Evolutionary conservation across 2,329 filamentous ascomycete genomes (phyloP), one percentile per base, ranked within the genome.

Genomic region (Diplocarpon rosae): DNA sequence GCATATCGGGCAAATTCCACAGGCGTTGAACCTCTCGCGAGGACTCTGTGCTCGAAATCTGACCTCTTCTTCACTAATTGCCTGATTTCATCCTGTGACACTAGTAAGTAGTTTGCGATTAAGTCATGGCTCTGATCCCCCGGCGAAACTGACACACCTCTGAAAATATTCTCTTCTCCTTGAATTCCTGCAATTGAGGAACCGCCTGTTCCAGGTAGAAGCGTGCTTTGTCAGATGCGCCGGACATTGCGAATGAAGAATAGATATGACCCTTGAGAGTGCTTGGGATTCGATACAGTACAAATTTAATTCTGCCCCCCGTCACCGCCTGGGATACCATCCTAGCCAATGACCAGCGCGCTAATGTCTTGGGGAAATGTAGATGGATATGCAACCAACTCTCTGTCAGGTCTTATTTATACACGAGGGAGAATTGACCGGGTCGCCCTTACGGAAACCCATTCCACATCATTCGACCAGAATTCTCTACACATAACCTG

Each of bases 171-270:
- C 86, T 82, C 65, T 95, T 95, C 53, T 85, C 78, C 65, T 94
- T 85, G 64, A 87, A 93, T 59, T 95, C 88, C 51, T 88, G 86
- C 46, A 98, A 75, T 64, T 96, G 89, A 13, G 89, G 87, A 35
- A 95, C 85, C 2, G 85, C 83, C 56, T 90, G 83, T 69, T 98
- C 92, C 52, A 96, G 76, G 65, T 85, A 95, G 67, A 90, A 96
- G 47, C 90, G 85, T 45, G 90, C 92, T 67, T 95, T 96, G 61
- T 96, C 92, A 52, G 85, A 83, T 47, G 92, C 82, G 34, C 79
- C 83, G 1, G 88, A 77, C 87, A 95, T 94, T 48, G 17, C 38
- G 43, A 27, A 32, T 12, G 3, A 32, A 5, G n/a, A 32, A 9
- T 12, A 9, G 9, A 14, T 3, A 4, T 24, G 20, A 7, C 3